Percentiles rank a stretch among this genome's conserved stretches.
phyloP scores from a whole-genome alignment of 768 basidiomycete species.

The Psilocybe cubensis region DNA sequence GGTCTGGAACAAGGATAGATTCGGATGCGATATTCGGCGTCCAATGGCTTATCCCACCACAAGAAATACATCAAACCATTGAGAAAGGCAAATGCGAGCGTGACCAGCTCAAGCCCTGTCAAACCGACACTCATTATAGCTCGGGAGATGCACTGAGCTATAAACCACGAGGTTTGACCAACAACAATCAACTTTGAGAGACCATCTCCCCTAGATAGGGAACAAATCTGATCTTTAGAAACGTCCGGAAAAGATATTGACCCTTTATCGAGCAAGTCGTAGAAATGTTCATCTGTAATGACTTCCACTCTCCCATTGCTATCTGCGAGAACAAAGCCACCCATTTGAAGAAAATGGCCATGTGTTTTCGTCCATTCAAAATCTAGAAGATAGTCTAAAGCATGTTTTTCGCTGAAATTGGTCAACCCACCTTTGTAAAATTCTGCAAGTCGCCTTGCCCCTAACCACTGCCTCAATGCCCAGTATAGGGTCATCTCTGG shows the following conservation, averaged over 20 bases:
- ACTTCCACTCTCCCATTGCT: conserved; percentile 21
- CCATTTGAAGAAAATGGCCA: conserved; percentile 12
- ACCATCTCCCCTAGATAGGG: conserved; percentile 29
- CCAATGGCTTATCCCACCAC: conserved; percentile 41
- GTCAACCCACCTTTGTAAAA: not conserved
- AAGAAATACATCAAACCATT: conserved; percentile 30
- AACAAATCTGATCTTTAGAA: conserved; percentile 24
- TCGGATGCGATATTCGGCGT: conserved; percentile 21
- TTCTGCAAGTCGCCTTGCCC: conserved; percentile 4
- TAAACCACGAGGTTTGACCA: conserved; percentile 33
- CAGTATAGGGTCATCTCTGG: conserved; percentile 11
- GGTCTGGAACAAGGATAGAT: not conserved
- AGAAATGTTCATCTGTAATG: not conserved
- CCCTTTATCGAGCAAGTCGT: not conserved
- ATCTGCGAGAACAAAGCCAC: conserved; percentile 3
- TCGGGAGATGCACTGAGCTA: conserved; percentile 30
- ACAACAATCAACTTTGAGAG: conserved; percentile 27
- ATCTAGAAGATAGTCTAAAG: conserved; percentile 1
- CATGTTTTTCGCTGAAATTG: not conserved
- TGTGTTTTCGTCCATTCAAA: conserved; percentile 11
- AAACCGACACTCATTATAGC: conserved; percentile 21
- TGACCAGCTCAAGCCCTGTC: conserved; percentile 34
- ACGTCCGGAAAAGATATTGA: conserved; percentile 9
- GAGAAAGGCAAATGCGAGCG: conserved; percentile 28
- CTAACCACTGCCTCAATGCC: conserved; percentile 24